Base-by-base conservation (phyloP, 495 filamentous ascomycete species). In the Penicillium atrosanguineum region DNA sequence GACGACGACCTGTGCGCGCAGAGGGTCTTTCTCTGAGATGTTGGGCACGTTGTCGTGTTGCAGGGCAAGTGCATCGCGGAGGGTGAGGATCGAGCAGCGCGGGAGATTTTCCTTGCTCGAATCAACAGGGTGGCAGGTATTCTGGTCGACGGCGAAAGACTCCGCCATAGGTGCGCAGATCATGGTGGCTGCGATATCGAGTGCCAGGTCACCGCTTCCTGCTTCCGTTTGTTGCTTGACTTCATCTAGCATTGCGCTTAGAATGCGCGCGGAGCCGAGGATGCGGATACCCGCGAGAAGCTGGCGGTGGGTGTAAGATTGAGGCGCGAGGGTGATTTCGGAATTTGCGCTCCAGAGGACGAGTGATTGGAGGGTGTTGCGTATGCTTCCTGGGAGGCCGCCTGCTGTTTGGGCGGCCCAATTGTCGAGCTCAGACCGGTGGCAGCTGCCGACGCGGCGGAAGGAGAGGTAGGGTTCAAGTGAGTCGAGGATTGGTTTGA, bases 241-340 rank as follows among this genome's bases (percentile, higher is more conserved):
- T 64, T 95, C 91, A 18, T 90, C 83, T 25, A 94, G 55, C 9
- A 96, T 72, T 7, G 80, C 69, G 1, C 66, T 49, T 0, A 96
- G 68, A 0, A 91, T 73, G 15, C 78, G 76, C 20, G 69, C 74
- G 0, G 90, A 79, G 46, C 91, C 91, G 1, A 90, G 79, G 28
- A 94, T 79, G n/a, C 81, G 80, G 48, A 86, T 69, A 0, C 82
- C 84, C 0, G 79, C 73, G 14, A 88, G 71, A 7, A 94, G 69
- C 50, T 90, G 88, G 14, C 87, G 84, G 64, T 93, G 89, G 0
- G 88, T 90, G 69, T 95, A 97, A 14, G 79, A 78, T 1, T 87
- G 82, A 7, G 90, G 87, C 36, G 85, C 81, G 51, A 81, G 80
- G 53, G 78, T 85, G 19, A 87, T 74, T 7, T 81, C 80, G 0